Base-by-base conservation (phyloP, 768 basidiomycete species). In the Peribolospora baueri region DNA sequence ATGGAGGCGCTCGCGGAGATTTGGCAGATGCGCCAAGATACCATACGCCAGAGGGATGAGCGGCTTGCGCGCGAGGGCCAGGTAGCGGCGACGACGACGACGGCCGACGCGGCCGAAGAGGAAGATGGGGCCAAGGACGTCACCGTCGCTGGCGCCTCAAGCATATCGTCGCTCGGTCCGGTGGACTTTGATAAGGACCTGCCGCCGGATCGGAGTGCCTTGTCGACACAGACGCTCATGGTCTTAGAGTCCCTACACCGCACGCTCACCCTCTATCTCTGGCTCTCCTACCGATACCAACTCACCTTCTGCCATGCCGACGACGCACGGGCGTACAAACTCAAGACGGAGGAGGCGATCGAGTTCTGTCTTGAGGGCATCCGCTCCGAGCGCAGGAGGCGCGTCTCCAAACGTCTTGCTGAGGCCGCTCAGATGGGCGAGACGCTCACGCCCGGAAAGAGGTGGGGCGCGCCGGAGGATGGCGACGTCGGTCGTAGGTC, bases 181-280 rank as follows among this genome's bases (percentile, higher is more conserved):
- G 45, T 45, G 3, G 13, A 3, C 5, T 8, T 37, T 25, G 14
- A 41, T 36, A 36, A 41, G 37, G 2, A 13, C 10, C 3, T 51
- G 42, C 43, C 25, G 50, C 14, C 14, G 42, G 7, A 46, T 55
- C 56, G 57, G 45, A 39, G 39, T 54, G 5, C 56, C 55, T 4
- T 39, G 13, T 13, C 46, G 47, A 41, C 51, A 14, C 42, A 56
- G 5, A 57, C 56, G n/a, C 61, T 69, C 48, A 51, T 58, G 8
- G 54, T 53, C 10, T 65, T 95, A 49, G 90, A 95, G 66, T 70
- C 73, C 5, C 67, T 84, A 57, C 87, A 98, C 68, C 81, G 80
- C 61, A 68, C 76, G 40, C 62, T 85, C 39, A 78, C 80, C 10
- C 61, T 81, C 25, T 95, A 95, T 67, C 70, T 86, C 51, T 98